These are phyloP conservation scores for Hanseniaspora valbyensis DNA, from an alignment of 805 yeast species.

Conservation along the genomic window DNA sequence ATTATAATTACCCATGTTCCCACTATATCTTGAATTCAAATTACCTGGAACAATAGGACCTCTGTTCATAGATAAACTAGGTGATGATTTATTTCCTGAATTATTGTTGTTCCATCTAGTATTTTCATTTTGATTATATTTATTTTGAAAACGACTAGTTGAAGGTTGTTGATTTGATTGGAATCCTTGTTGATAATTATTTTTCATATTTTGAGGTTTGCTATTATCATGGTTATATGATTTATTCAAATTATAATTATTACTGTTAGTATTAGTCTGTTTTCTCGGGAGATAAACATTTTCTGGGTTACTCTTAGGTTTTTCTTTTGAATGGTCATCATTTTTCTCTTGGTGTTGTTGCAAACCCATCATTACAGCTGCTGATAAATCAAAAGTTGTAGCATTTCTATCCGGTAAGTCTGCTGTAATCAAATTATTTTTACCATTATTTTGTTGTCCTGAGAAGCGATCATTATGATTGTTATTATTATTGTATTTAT, in stretches of 20 bases:
- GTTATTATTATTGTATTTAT: not conserved
- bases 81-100: not conserved
- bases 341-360: conserved; percentile 1
- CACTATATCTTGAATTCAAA: not conserved
- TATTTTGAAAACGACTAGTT: not conserved
- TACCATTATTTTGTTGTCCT: not conserved
- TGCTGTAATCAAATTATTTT: not conserved
- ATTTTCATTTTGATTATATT: not conserved
- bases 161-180: not conserved
- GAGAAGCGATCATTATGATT: not conserved
- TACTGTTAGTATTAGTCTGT: not conserved
- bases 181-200: not conserved
- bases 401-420: conserved; percentile 13
- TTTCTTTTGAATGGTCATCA: not conserved
- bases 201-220: not conserved
- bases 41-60: not conserved
- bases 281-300: not conserved
- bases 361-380: conserved; percentile 16
- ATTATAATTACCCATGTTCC: not conserved
- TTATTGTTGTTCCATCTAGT: conserved; percentile 5
- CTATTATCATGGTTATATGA: not conserved
- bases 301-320: not conserved
- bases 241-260: not conserved
- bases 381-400: conserved; percentile 13
- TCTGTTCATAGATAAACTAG: not conserved